phyloP scores from a whole-genome alignment of 2,329 filamentous ascomycete species.

The Dactylellina parvicollis region DNA sequence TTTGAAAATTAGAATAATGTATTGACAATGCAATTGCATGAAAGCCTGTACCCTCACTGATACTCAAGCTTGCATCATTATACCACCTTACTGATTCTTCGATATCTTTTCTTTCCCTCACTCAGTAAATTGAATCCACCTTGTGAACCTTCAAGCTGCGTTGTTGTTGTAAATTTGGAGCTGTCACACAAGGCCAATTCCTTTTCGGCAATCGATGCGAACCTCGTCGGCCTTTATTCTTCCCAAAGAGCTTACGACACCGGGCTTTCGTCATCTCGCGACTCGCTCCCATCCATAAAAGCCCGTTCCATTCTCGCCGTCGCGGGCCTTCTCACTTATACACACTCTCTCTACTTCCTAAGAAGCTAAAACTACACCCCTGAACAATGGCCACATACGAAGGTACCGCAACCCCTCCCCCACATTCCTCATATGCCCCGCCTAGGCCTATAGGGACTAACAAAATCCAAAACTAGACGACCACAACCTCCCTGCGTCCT shows the following conservation, averaged over 20 bases:
- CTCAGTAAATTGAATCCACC: too few species aligned
- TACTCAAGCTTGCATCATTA: too few species aligned
- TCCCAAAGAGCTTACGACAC: slow-evolving; percentile 42
- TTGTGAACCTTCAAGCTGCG: too few species aligned
- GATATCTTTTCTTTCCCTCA: too few species aligned
- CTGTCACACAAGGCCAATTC: slow-evolving; percentile 11
- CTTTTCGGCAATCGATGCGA: slow-evolving; percentile 11
- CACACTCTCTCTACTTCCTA: background rate
- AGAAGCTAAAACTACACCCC: background rate
- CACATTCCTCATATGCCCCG: background rate
- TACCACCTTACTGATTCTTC: too few species aligned
- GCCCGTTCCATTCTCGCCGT: background rate
- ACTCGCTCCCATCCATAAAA: slow-evolving; percentile 27
- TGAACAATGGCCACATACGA: slow-evolving; percentile 50
- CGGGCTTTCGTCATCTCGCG: slow-evolving; percentile 51
- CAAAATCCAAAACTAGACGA: slow-evolving; percentile 47
- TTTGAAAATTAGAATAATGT: too few species aligned
- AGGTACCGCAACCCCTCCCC: slow-evolving; percentile 48
- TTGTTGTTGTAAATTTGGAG: slow-evolving; percentile 7
- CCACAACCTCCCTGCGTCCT: slow-evolving; percentile 54
- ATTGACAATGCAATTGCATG: too few species aligned
- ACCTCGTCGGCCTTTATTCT: background rate
- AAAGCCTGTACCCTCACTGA: too few species aligned
- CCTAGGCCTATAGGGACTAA: background rate
- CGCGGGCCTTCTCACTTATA: background rate